A percentile compares a stretch with the other conserved stretches of the same genome.
phyloP scores from a whole-genome alignment of 2,329 filamentous ascomycete genomes.

The Xylariales sp. region DNA sequence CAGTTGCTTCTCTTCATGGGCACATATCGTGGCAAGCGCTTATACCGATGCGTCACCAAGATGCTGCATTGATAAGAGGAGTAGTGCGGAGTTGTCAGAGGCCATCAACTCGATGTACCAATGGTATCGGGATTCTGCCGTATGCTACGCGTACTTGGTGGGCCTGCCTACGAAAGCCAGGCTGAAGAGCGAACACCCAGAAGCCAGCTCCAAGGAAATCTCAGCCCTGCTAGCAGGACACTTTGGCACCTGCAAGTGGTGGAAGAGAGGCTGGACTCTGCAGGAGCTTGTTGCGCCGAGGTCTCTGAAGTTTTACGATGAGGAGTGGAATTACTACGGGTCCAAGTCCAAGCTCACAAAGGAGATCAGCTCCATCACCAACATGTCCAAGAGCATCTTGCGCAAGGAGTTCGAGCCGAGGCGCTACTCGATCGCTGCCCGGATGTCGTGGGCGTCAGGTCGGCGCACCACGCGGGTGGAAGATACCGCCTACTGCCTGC shows the following conservation, averaged over 20 bases:
- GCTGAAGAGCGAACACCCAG: not conserved
- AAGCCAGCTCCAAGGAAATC: not conserved
- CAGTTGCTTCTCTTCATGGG: no score
- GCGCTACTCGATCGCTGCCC: not conserved
- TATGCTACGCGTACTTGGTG: conserved; percentile 15
- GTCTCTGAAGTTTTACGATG: not conserved
- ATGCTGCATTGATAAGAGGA: conserved; percentile 14
- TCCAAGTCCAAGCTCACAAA: not conserved
- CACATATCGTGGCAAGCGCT: no score
- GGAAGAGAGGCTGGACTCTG: conserved; percentile 14
- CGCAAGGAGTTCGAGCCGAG: not conserved
- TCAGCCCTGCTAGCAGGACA: conserved; percentile 19
- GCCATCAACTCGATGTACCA: conserved; percentile 15
- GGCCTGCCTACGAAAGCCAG: conserved; percentile 12
- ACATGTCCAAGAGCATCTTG: not conserved
- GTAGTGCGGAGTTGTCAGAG: conserved; percentile 13
- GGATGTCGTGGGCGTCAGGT: conserved; percentile 19
- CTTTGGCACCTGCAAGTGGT: conserved; percentile 5
- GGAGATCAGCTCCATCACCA: not conserved
- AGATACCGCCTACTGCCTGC: conserved; percentile 25
- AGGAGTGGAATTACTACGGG: not conserved
- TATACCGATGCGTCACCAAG: no score
- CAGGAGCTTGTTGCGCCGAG: conserved; percentile 13
- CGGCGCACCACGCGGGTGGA: conserved; percentile 18
- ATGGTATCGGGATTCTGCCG: conserved; percentile 12